Conservation (phyloP, 2,329 filamentous ascomycete genomes). For the Alternaria arborescens region DNA sequence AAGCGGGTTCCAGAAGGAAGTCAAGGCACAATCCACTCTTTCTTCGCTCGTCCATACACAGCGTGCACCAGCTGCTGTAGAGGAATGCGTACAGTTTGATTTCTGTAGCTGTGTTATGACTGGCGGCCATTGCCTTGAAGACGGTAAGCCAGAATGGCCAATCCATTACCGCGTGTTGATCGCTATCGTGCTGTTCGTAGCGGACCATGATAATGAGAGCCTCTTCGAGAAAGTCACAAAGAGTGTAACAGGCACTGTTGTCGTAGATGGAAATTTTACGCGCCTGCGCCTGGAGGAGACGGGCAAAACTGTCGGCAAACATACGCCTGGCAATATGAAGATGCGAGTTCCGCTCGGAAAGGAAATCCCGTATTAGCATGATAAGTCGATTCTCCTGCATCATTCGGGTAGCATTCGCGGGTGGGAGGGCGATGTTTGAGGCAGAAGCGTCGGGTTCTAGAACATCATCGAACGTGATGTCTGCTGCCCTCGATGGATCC, state of each 20-base stretch:
- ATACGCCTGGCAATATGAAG: constrained; percentile 67
- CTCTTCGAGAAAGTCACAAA: constrained; percentile 93
- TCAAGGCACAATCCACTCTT: constrained; percentile 76
- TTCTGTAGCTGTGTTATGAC: constrained; percentile 89
- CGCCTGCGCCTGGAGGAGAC: constrained; percentile 76
- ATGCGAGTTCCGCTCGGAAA: constrained; percentile 68
- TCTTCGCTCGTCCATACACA: constrained; percentile 70
- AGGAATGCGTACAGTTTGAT: constrained; percentile 84
- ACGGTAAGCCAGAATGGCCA: constrained; percentile 89
- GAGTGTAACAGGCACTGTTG: constrained; percentile 82
- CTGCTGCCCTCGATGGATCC: constrained; percentile 50
- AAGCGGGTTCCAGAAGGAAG: constrained; percentile 76
- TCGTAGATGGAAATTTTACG: constrained; percentile 81
- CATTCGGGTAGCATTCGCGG: constrained; percentile 74
- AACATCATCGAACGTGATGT: constrained; percentile 73
- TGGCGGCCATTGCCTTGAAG: constrained; percentile 78
- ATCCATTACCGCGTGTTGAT: constrained; percentile 65
- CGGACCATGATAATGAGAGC: constrained; percentile 72
- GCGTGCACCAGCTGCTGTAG: constrained; percentile 79
- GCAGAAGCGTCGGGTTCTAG: constrained; percentile 72
- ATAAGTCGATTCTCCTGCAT: constrained; percentile 92
- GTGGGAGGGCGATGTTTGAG: constrained; percentile 68
- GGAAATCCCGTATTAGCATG: constrained; percentile 80
- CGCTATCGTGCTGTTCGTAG: constrained; percentile 61
- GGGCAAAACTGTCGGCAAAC: constrained; percentile 79